Evolutionary conservation across 257 asterid genomes (phyloP).

Genomic region (Scutellaria minor): DNA sequence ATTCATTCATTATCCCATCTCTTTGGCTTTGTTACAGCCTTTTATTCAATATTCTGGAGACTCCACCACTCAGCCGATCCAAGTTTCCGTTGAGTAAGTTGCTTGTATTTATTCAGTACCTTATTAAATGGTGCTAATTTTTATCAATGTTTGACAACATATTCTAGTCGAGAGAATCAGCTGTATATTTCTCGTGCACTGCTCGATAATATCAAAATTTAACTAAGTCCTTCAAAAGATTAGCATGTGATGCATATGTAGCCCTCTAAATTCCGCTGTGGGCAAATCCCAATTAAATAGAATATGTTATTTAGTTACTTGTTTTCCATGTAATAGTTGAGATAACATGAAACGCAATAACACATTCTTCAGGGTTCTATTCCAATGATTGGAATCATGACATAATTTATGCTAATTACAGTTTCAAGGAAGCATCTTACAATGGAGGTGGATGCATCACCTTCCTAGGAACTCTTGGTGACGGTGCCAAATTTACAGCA

Average conservation of each 20-base stretch:
- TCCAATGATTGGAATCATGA: constrained; percentile 24
- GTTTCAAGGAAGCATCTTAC: constrained; percentile 75
- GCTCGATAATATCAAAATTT: not conserved
- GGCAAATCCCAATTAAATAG: no score
- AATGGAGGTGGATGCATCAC: constrained; percentile 88
- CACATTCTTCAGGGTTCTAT: constrained; percentile 15
- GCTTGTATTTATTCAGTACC: constrained; percentile 27
- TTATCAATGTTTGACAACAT: not conserved
- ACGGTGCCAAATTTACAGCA: constrained; percentile 49
- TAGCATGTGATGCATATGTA: not conserved
- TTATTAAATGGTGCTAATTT: not conserved
- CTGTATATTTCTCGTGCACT: not conserved
- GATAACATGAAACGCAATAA: not conserved
- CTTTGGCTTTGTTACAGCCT: constrained; percentile 61
- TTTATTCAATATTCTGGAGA: constrained; percentile 62
- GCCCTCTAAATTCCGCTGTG: no score
- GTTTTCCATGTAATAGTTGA: not conserved
- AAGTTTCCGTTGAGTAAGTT: constrained; percentile 67
- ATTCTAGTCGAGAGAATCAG: not conserved
- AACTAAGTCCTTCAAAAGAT: not conserved
- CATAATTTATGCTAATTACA: constrained; percentile 40
- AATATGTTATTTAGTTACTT: no score
- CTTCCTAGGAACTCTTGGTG: constrained; percentile 67
- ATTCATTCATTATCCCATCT: constrained; percentile 30
- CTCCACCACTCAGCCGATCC: constrained; percentile 54